Percentiles rank a stretch among this genome's conserved stretches.
These are phyloP conservation scores for Theobroma cacao DNA, from an alignment of 345 rosid genomes.

Conservation along the genomic window DNA sequence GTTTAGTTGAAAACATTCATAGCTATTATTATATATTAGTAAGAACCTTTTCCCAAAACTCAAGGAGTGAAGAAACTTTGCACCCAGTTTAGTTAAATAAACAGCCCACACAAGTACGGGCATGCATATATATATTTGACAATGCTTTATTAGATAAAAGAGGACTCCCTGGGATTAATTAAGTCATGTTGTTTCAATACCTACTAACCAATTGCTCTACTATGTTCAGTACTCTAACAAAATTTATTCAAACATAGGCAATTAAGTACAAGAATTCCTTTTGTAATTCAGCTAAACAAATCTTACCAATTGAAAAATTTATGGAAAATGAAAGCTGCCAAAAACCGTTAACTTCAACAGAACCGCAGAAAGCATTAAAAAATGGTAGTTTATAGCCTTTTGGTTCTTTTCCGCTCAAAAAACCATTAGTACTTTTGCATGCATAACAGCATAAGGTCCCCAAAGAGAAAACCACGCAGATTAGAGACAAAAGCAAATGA, in stretches of 20 bases:
- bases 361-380: not conserved
- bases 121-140: not conserved
- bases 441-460: not conserved
- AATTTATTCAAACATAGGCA: not conserved
- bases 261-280: not conserved
- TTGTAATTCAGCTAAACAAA: not conserved
- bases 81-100: not conserved
- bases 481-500: not conserved
- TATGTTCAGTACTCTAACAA: not conserved
- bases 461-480: not conserved
- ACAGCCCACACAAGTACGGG: not conserved
- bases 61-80: not conserved
- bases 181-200: not conserved
- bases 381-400: not conserved
- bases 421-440: not conserved
- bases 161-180: not conserved
- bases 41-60: not conserved
- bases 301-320: not conserved
- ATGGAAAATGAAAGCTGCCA: not conserved
- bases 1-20: not conserved
- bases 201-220: not conserved
- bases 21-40: not conserved
- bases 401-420: not conserved
- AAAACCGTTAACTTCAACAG: not conserved
- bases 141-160: not conserved